These are phyloP conservation scores for Backusella tuberculispora DNA, from an alignment of 192 early-diverging fungal genomes.

Conservation along the genomic window DNA sequence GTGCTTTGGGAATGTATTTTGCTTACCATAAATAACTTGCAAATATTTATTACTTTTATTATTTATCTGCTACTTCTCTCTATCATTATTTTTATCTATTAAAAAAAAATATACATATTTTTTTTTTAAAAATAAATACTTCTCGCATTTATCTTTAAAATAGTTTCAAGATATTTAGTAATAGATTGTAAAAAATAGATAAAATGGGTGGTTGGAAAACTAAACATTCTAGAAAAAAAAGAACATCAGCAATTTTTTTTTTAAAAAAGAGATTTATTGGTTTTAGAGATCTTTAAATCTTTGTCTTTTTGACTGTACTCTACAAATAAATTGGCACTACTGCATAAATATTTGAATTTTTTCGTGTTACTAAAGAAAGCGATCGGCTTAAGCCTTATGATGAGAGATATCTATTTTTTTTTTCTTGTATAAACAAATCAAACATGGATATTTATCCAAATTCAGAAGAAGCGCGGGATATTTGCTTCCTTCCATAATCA, in stretches of 20 bases:
- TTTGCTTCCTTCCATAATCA: neutral
- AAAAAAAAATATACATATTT: neutral
- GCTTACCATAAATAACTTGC: neutral
- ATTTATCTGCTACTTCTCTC: neutral
- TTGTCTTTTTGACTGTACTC: too few species aligned
- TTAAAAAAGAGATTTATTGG: too few species aligned
- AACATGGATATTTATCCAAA: neutral
- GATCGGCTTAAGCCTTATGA: too few species aligned
- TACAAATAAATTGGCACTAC: too few species aligned
- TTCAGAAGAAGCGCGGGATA: neutral
- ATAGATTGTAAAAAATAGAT: neutral
- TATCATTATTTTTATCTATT: neutral
- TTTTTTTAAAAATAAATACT: neutral
- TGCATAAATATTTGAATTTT: too few species aligned
- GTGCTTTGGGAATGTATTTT: constrained; percentile 8
- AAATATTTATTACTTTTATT: neutral
- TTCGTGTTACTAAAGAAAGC: too few species aligned
- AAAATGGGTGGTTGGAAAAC: neutral
- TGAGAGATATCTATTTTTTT: neutral
- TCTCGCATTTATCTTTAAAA: neutral
- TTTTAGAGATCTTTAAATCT: too few species aligned
- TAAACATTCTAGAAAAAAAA: neutral
- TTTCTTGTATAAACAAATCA: neutral
- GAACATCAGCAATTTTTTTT: too few species aligned
- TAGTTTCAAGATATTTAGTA: neutral